Evolutionary conservation across 352 stramenopile species (phyloP), one percentile per base, ranked within the genome.

Genomic region (Phytophthora constricta): DNA sequence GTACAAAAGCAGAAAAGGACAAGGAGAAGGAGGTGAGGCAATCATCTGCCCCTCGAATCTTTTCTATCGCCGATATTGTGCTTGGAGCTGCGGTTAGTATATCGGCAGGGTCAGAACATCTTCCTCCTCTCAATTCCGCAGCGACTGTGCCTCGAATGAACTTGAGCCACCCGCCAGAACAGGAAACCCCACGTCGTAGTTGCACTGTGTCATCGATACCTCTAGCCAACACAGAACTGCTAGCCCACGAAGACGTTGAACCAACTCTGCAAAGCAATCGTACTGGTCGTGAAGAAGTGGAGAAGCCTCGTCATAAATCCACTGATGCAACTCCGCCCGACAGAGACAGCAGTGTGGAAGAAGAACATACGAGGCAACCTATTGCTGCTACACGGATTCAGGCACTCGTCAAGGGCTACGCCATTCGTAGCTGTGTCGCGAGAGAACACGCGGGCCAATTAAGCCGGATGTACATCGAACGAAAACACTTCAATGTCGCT

Each of bases 391-490:
- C 60, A 16, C 46, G 58, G 2, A 84, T 92, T 10, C 83, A 90
- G 39, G 65, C 69, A 1, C 63, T 50, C 9, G 60, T 70, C 20
- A 86, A 72, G 37, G 64, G 72, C 3, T 65, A 71, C 23, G 14
- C 45, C 1, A 50, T 68, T n/a, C 77, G 81, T 41, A 27, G 57
- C 13, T 43, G 53, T 17, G 61, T 79, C 42, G 55, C 62, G 20
- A 22, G 67, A n/a, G 22, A 67, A 8, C 51, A 70, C 16, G 86
- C 84, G 10, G 47, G 65, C 10, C 61, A 68, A 11, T 52, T 94
- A n/a, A 91, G 77, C 37, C 74, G 82, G 7, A 67, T 59, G 39
- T 92, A 91, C 58, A 84, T 93, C 45, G 80, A 90, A 46, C 76
- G 69, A 4, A 74, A 82, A 11, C 86, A 94, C 55, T 67, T 80